Evolutionary conservation across 257 asterid species (phyloP).

Genomic region (Ilex asprella): DNA sequence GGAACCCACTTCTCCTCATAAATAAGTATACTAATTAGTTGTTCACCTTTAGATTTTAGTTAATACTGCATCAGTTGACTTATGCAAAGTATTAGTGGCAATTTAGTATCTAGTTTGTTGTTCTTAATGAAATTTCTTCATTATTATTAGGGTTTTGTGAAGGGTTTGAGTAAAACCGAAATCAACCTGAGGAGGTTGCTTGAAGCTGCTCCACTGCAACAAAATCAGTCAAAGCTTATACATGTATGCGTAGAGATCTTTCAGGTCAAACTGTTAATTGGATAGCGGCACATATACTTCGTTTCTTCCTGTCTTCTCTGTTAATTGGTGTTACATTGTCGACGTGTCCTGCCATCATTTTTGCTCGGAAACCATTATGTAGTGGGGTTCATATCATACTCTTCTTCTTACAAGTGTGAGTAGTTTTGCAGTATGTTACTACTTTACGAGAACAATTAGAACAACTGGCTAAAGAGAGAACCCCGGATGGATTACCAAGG

Average conservation of each 20-base stretch:
- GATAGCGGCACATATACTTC: conserved; percentile 2
- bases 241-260: conserved; percentile 52
- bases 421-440: conserved; percentile 60
- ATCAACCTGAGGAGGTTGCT: conserved; percentile 79
- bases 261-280: conserved; percentile 9
- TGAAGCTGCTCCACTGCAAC: conserved; percentile 75
- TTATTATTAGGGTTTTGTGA: conserved; percentile 7
- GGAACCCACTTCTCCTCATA: too few relatives aligned
- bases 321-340: too few relatives aligned
- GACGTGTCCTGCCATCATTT: background rate
- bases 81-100: too few relatives aligned
- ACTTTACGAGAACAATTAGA: conserved; percentile 87
- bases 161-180: conserved; percentile 81
- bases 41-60: too few relatives aligned
- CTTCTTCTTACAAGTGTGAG: conserved; percentile 10
- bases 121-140: background rate
- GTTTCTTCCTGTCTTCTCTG: background rate
- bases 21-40: too few relatives aligned
- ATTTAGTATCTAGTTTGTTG: background rate
- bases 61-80: too few relatives aligned
- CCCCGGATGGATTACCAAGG: conserved; percentile 80
- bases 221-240: conserved; percentile 70
- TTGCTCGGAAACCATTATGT: background rate
- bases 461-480: conserved; percentile 75
- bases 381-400: too few relatives aligned